A percentile compares a stretch with the other conserved stretches of the same genome.
Conservation (phyloP, 2,329 filamentous ascomycete species). For the Aureobasidium sp. region DNA sequence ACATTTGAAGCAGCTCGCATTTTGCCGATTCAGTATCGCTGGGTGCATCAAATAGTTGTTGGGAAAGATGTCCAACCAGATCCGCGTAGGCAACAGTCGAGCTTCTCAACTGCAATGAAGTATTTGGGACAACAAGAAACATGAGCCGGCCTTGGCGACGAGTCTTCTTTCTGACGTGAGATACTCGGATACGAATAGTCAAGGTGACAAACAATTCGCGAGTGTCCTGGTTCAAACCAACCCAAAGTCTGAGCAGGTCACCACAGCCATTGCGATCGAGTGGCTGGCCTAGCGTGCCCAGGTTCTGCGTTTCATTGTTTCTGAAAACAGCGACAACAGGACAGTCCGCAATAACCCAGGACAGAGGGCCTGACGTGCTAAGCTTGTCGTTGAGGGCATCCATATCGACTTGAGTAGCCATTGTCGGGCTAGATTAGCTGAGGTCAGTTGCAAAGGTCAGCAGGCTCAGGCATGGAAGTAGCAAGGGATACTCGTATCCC, state of each 20-base stretch:
- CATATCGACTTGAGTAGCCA: conserved; percentile 14
- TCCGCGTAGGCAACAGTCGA: background rate
- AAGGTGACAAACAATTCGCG: conserved; percentile 1
- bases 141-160: conserved; percentile 7
- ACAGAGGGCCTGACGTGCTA: background rate
- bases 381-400: background rate
- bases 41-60: background rate
- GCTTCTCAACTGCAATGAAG: background rate
- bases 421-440: background rate
- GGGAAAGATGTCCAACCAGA: background rate
- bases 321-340: background rate
- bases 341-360: background rate
- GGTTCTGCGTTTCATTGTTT: background rate
- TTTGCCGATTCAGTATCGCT: background rate
- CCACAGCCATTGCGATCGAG: background rate
- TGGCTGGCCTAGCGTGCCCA: background rate
- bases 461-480: background rate
- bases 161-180: conserved; percentile 1
- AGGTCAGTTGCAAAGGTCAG: background rate
- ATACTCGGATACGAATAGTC: conserved; percentile 3
- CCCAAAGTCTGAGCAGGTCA: conserved; percentile 6
- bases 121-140: background rate
- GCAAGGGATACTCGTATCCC: background rate
- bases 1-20: background rate
- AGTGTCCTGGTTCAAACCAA: background rate